These are phyloP conservation scores for Glonium stellatum DNA, from an alignment of 495 filamentous ascomycete species.

Conservation along the genomic window DNA sequence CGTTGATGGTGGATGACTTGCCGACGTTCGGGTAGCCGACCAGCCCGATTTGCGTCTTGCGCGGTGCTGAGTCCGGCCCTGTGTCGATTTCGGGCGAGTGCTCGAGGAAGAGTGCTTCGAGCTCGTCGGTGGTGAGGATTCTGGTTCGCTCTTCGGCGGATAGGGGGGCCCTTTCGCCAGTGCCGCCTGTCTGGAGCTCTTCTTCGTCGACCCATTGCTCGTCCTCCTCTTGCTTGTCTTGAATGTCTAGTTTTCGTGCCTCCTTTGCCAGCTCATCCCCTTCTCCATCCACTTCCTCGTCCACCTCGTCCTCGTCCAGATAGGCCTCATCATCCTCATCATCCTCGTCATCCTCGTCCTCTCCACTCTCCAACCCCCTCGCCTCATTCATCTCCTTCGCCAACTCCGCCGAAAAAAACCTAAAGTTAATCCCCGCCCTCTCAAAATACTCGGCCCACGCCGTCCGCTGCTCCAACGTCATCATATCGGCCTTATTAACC, in stretches of 20 bases:
- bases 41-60: slow-evolving; percentile 82
- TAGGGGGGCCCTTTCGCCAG: slow-evolving; percentile 21
- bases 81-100: slow-evolving; percentile 38
- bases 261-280: slow-evolving; percentile 29
- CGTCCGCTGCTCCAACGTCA: slow-evolving; percentile 78
- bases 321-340: not conserved
- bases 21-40: slow-evolving; percentile 99
- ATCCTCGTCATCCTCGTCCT: slow-evolving; percentile 43
- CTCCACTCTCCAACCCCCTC: slow-evolving; percentile 42
- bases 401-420: slow-evolving; percentile 90
- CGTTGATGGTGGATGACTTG: slow-evolving; percentile 98
- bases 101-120: slow-evolving; percentile 78
- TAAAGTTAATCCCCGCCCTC: slow-evolving; percentile 71
- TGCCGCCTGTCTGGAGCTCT: slow-evolving; percentile 8
- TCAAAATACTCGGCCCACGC: slow-evolving; percentile 88
- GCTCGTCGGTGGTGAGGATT: slow-evolving; percentile 85
- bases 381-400: slow-evolving; percentile 84
- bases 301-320: slow-evolving; percentile 19
- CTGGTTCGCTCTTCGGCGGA: slow-evolving; percentile 50
- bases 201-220: slow-evolving; percentile 36
- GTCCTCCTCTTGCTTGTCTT: slow-evolving; percentile 35
- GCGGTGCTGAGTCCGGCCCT: slow-evolving; percentile 30
- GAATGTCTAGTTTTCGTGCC: slow-evolving; percentile 27
- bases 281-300: slow-evolving; percentile 26
- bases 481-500: slow-evolving; percentile 99